Evolutionary conservation across 2,329 filamentous ascomycete genomes (phyloP), one percentile per base, ranked within the genome.

Genomic region (Aspergillus cejpii): DNA sequence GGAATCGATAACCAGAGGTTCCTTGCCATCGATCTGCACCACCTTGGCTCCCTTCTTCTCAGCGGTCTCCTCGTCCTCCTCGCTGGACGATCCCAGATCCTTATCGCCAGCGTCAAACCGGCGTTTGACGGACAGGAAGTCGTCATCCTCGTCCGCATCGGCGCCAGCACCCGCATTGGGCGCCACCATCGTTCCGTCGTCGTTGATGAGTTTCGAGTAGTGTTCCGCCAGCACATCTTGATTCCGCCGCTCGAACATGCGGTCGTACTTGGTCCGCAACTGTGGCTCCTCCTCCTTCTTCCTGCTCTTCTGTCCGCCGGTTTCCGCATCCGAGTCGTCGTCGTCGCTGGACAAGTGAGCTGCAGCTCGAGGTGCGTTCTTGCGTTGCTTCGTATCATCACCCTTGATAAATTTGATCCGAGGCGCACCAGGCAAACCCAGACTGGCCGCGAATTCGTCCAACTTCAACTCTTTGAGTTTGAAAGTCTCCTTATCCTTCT

Each of bases 191-290:
- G 47, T 75, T 65, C 67, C 69, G 31, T 78, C 81, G 29, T 83
- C 76, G 40, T 76, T 76, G 48, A 97, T 82, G 51, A 98, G 77
- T 61, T 91, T 95, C 48, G 81, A 80, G 73, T 96, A 97, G 69
- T 98, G 92, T 44, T 84, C 82, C n/a, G 91, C 90, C 52, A 98
- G 70, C 24, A 98, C 86, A 62, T 96, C 90, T 68, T 97, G 91
- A 68, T 98, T 98, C 57, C 85, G 86, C 49, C 92, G 79, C 72
- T 96, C 91, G 67, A 97, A 96, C 92, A 98, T 97, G 56, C 88
- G 84, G 67, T 98, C 89, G 64, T 94, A 94, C 67, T 95, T 97
- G 24, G 94, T 98, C 50, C 89, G 80, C 14, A 95, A 87, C 56
- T 62, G 57, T 28, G 55, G 56, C 39, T 82, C 79, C 8, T 76